Base-by-base conservation (phyloP, 1,139 yeast species). In the Hemisphaericaspora xylanilytica region DNA sequence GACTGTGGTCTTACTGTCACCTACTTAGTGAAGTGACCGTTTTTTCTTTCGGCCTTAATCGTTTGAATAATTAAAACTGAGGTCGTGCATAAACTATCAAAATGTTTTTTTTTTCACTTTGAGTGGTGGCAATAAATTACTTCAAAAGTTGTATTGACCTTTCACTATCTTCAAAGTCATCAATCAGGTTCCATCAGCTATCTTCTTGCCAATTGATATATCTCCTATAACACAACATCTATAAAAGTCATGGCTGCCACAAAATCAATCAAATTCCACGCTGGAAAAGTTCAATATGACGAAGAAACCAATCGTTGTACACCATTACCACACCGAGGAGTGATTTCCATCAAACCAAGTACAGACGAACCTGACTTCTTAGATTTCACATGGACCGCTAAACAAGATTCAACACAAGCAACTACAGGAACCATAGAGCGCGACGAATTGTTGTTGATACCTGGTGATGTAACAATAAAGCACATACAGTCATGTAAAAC, bases 391-490 rank as follows among this genome's bases (percentile, higher is more conserved):
- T 71, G 77, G 77, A 43, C 64, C 21, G 73, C 75, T 32, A 70
- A 69, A 44, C 48, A 56, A 32, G 59, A 55, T 40, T 49, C 53
- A 37, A 55, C 65, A 11, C 47, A 57, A 26, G 53, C 53, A 35
- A 51, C 57, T 35, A 50, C 61, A 8, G 59, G 65, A 14, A 66
- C 65, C 14, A 58, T 73, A 14, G 81, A 75, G 40, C 69, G 72
- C 32, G 85, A 84, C 41, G 94, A 85, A 51, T 70, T 89, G 49
- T 74, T 89, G 50, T 77, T 92, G 39, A 84, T 92, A 50, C 96
- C 97, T 0, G 97, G 97, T 2, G 97, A 92, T 56, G 95, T 90
- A 32, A 79, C 83, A 34, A 87, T 95, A 81, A 77, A 78, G 42
- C 88, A 78, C 41, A 79, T 89, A 33, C 65, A 73, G 37, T 80